These are phyloP conservation scores for Ostreobium quekettii DNA, from an alignment of 139 green algal species.

Conservation along the genomic window DNA sequence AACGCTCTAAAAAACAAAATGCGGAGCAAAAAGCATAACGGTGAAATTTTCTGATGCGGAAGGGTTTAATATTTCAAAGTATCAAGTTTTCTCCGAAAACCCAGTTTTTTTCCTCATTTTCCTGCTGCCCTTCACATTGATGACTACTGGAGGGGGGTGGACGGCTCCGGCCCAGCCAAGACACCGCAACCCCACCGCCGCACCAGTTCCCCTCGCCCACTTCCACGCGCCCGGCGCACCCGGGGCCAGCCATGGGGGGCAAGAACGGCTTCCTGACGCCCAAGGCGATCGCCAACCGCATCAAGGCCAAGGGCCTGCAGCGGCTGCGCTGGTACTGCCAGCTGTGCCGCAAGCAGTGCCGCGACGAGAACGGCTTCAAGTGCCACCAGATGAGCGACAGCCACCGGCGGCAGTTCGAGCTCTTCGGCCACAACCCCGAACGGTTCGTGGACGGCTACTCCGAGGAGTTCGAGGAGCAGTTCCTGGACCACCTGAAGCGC, in stretches of 20 bases:
- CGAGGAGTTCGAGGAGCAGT: constrained; percentile 78
- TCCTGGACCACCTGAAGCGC: constrained; percentile 81
- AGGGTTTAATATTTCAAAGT: no score
- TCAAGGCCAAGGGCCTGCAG: constrained; percentile 92
- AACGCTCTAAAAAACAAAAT: no score
- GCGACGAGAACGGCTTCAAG: constrained; percentile 99
- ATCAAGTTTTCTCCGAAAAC: no score
- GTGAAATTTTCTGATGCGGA: no score
- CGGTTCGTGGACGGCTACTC: constrained; percentile 74
- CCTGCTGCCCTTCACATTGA: no score
- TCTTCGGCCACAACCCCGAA: constrained; percentile 79
- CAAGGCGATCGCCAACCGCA: constrained; percentile 92
- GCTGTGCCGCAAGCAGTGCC: constrained; percentile 95
- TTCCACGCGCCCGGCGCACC: no score
- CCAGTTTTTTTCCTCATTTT: no score
- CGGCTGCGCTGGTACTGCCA: constrained; percentile 95
- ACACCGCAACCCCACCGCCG: no score
- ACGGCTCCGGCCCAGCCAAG: no score
- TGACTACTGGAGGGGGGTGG: no score
- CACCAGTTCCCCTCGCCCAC: no score
- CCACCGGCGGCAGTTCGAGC: constrained; percentile 72
- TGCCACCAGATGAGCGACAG: constrained; percentile 77
- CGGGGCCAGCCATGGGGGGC: constrained; percentile 41
- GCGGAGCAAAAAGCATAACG: no score
- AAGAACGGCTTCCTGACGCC: constrained; percentile 85